Percentiles rank a stretch among this genome's conserved stretches.
These are phyloP conservation scores for Axilococcus clingmanii DNA, from an alignment of 139 green algal genomes.

Conservation along the genomic window DNA sequence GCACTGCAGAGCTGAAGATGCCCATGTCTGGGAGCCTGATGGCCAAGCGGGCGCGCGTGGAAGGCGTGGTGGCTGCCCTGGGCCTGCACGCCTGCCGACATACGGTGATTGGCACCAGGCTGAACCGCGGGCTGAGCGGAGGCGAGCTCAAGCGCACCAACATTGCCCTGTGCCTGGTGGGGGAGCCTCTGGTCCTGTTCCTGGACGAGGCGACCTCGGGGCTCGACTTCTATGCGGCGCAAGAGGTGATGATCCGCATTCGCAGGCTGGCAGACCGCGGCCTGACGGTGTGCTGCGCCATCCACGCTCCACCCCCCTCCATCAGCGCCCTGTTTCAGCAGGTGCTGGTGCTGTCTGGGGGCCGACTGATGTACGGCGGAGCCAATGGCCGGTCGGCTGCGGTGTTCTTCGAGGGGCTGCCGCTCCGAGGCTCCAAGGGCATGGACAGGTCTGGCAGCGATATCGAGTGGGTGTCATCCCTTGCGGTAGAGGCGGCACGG, in stretches of 20 bases:
- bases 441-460: too few relatives aligned
- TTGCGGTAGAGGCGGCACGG: too few relatives aligned
- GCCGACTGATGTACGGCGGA: background rate
- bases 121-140: background rate
- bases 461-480: too few relatives aligned
- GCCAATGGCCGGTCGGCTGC: background rate
- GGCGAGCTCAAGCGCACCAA: conserved; percentile 32
- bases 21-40: background rate
- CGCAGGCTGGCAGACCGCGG: background rate
- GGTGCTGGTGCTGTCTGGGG: background rate
- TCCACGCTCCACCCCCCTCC: background rate
- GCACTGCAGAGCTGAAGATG: background rate
- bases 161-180: background rate
- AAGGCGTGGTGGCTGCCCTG: background rate
- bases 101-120: background rate
- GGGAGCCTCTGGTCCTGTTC: background rate
- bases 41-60: background rate
- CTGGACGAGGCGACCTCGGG: background rate
- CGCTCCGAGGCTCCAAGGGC: too few relatives aligned
- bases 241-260: background rate
- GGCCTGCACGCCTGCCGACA: background rate
- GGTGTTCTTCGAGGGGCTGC: too few relatives aligned
- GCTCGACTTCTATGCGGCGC: background rate
- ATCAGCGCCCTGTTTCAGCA: background rate
- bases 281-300: background rate